Evolutionary conservation across 1,284 basidiomycete genomes (phyloP).

Genomic region (Fomes fomentarius): DNA sequence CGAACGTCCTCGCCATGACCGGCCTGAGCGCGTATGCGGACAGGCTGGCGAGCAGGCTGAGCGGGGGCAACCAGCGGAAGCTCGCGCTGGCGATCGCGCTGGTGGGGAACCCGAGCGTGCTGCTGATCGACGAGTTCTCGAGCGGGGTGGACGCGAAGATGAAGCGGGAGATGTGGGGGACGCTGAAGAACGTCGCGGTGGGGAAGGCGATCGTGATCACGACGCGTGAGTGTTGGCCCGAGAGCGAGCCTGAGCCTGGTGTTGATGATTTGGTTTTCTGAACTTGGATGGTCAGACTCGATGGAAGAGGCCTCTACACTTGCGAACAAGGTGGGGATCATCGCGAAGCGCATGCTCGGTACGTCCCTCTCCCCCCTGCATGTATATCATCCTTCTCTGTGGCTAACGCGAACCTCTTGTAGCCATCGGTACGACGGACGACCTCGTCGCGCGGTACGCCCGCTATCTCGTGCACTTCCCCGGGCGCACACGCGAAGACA

Average conservation of each 20-base stretch:
- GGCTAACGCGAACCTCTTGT: conserved; percentile 5
- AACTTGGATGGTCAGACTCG: conserved; percentile 51
- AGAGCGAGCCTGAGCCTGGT: too few relatives aligned
- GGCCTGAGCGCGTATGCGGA: conserved; percentile 65
- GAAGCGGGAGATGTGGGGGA: conserved; percentile 85
- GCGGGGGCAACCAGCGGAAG: conserved; percentile 83
- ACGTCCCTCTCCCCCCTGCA: conserved; percentile 25
- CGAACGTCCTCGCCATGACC: conserved; percentile 60
- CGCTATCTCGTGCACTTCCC: conserved; percentile 82
- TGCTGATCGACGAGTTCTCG: conserved; percentile 84
- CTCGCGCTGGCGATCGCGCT: conserved; percentile 79
- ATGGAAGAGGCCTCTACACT: conserved; percentile 86
- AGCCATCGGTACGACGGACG: conserved; percentile 70
- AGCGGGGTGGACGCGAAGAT: conserved; percentile 84
- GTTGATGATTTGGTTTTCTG: too few relatives aligned
- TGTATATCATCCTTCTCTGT: not conserved
- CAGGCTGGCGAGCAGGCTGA: conserved; percentile 71
- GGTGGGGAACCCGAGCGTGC: conserved; percentile 77
- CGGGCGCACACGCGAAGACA: conserved; percentile 63
- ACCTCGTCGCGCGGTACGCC: conserved; percentile 66
- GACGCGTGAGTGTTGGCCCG: conserved; percentile 54
- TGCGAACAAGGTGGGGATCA: conserved; percentile 72
- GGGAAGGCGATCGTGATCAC: conserved; percentile 73
- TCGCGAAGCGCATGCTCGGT: conserved; percentile 72
- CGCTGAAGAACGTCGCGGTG: conserved; percentile 62